Conservation (phyloP, 352 stramenopile species). For the Phytopythium chamaehyphon region DNA sequence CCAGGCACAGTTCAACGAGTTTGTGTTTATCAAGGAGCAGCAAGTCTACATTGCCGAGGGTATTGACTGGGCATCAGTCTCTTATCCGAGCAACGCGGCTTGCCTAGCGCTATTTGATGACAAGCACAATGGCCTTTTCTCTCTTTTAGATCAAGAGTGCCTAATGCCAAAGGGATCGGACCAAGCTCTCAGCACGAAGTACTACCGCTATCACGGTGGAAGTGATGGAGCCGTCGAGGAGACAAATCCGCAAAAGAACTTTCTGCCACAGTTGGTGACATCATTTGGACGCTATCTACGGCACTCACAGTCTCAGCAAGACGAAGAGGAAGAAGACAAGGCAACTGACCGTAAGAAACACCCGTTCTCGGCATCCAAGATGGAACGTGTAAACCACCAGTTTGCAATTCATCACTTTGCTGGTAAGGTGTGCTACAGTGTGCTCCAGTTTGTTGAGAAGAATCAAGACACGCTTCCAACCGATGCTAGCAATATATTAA, state of each 20-base stretch:
- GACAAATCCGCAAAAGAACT: conserved; percentile 37
- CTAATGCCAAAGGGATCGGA: conserved; percentile 83
- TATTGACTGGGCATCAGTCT: conserved; percentile 84
- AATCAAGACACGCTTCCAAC: conserved; percentile 79
- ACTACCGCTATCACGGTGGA: conserved; percentile 68
- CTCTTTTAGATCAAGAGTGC: conserved; percentile 80
- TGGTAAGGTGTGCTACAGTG: conserved; percentile 67
- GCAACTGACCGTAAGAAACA: conserved; percentile 26
- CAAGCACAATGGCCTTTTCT: conserved; percentile 74
- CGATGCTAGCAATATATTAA: conserved; percentile 50
- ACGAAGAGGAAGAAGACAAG: conserved; percentile 40
- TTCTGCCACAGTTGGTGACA: conserved; percentile 50
- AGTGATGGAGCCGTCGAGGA: conserved; percentile 17
- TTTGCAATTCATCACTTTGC: conserved; percentile 85
- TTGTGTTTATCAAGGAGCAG: conserved; percentile 85
- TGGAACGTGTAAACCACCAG: conserved; percentile 76
- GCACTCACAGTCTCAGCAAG: conserved; percentile 23
- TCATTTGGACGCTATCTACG: conserved; percentile 66
- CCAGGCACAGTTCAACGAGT: conserved; percentile 87
- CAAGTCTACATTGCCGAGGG: conserved; percentile 77
- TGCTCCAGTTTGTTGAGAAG: conserved; percentile 84
- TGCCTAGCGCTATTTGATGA: conserved; percentile 83
- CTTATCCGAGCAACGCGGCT: conserved; percentile 75
- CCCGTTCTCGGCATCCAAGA: conserved; percentile 77
- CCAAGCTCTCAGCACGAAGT: conserved; percentile 73